Evolutionary conservation across 108 stramenopile genomes (phyloP), one percentile per base, ranked within the genome.

Genomic region (Skeletonema potamos): DNA sequence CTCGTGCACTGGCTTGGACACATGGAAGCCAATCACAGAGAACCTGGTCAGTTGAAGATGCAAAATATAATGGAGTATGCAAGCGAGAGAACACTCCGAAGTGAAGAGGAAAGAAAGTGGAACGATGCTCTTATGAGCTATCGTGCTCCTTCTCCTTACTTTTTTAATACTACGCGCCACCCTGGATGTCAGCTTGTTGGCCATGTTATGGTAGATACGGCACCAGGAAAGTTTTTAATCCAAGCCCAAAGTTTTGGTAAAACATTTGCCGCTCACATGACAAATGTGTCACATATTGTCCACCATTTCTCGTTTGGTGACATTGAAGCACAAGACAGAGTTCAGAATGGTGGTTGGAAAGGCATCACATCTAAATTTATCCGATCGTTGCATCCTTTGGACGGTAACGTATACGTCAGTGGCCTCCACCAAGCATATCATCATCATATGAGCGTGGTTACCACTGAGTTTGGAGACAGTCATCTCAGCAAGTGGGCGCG

Each of bases 191-290:
- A 85, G 37, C 29, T 96, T 8, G 68, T 81, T 7, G 94, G 94
- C 0, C 63, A 82, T 62, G 48, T 96, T 41, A 61, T 86, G 26
- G 84, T 97, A 37, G 95, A 97, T 81, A 86, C 95, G 27, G 94
- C 92, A 9, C 98, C 98, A 27, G 97, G 97, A 0, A 96, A 99
- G 72, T 99, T 99, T 81, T 87, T 95, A 73, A 87, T 99, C 46
- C 90, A 96, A 65, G 90, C 91, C 2, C 74, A 85, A 59, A 93
- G 92, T 9, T 77, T 74, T 17, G 77, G 88, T 33, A 96, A 99
- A 68, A 84, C 93, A 70, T 68, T 99, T 44, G 88, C 86, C 41
- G 81, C 96, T 10, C 74, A 89, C 58, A 87, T 92, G 84, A 90
- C 97, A 7, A 98, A 98, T 68, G 59, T 96, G 22, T 90, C 89